Evolutionary conservation across 2,329 filamentous ascomycete genomes (phyloP).

Genomic region (Aspergillus pseudoviridinutans): DNA sequence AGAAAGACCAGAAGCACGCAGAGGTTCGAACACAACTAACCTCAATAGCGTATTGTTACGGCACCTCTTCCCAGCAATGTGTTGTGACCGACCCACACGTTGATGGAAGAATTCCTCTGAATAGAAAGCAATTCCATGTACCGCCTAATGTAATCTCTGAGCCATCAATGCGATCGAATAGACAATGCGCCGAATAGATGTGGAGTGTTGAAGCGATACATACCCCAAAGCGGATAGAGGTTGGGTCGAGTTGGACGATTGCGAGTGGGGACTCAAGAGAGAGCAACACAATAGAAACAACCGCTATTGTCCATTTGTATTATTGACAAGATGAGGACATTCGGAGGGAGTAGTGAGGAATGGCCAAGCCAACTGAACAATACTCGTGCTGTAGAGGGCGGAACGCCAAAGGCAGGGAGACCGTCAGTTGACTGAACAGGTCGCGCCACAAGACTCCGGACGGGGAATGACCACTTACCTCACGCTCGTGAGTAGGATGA

Average conservation of each 20-base stretch:
- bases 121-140: not conserved
- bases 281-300: not conserved
- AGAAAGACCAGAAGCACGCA: not conserved
- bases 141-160: not conserved
- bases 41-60: not conserved
- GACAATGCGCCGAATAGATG: not conserved
- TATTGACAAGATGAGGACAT: not conserved
- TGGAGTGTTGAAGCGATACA: not conserved
- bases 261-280: not conserved
- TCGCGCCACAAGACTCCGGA: not conserved
- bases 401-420: not conserved
- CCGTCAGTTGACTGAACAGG: not conserved
- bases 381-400: not conserved
- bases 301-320: not conserved
- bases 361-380: not conserved
- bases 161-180: not conserved
- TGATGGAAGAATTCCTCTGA: not conserved
- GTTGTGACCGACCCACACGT: not conserved
- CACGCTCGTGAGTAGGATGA: constrained; percentile 1
- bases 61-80: not conserved
- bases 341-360: not conserved
- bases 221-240: not conserved
- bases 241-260: not conserved
- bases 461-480: constrained; percentile 5
- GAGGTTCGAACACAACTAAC: not conserved